Conservation (phyloP, 208 protist genomes). For the Acanthamoeba healyi region DNA sequence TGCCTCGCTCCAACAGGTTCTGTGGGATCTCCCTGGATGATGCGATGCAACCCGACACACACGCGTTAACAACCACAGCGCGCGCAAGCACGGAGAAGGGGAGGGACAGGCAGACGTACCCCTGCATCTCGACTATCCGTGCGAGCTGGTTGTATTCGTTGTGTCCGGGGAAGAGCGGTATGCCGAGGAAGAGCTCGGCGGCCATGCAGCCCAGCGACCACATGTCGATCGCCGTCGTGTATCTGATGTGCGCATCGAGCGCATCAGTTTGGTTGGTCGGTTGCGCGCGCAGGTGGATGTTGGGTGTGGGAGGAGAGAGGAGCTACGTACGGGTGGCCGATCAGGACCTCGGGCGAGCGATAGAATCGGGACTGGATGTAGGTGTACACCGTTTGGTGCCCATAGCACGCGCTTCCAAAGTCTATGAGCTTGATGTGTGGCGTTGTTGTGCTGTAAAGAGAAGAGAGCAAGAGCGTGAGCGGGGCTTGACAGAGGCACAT, state of each 20-base stretch:
- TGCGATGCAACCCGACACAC: no score
- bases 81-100: background rate
- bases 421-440: conserved; percentile 97
- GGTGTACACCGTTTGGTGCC: conserved; percentile 92
- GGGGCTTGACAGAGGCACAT: background rate
- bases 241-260: background rate
- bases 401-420: conserved; percentile 97
- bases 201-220: conserved; percentile 98
- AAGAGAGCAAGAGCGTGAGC: background rate
- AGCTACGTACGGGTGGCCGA: conserved; percentile 93
- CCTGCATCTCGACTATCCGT: conserved; percentile 78
- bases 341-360: conserved; percentile 97
- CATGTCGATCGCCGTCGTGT: conserved; percentile 91
- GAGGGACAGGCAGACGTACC: conserved; percentile 12
- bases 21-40: background rate
- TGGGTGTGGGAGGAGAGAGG: conserved; percentile 86
- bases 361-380: conserved; percentile 98
- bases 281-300: no score
- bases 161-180: conserved; percentile 62
- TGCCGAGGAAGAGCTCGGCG: conserved; percentile 90
- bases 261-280: no score
- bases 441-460: conserved; percentile 82
- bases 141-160: conserved; percentile 77
- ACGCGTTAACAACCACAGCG: no score
- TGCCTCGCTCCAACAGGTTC: background rate